Conservation (phyloP, 352 stramenopile genomes). For the Peronospora belbahrii region DNA sequence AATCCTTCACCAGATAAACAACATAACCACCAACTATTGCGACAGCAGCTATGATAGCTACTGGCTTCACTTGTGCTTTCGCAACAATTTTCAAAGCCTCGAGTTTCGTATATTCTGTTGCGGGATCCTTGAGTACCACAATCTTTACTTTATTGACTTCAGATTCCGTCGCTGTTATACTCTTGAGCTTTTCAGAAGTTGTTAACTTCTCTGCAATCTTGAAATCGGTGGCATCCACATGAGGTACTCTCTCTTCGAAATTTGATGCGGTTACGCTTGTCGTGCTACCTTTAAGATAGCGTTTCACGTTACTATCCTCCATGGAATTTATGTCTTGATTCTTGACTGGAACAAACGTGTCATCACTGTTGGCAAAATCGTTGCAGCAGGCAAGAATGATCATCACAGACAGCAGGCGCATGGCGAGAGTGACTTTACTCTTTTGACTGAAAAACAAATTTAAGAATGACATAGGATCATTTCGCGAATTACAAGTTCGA, state of each 20-base stretch:
- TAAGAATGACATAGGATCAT: not conserved
- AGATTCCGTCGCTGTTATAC: conserved; percentile 1
- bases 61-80: conserved; percentile 7
- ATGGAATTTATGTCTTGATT: not conserved
- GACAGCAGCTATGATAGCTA: conserved; percentile 11
- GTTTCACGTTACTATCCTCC: not conserved
- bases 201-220: not conserved
- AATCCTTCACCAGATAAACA: conserved; percentile 12
- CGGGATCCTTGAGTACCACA: not conserved
- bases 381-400: conserved; percentile 2
- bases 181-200: not conserved
- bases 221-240: not conserved
- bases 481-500: too few relatives aligned
- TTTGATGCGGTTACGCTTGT: not conserved
- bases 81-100: not conserved
- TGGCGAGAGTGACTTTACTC: not conserved
- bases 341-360: not conserved
- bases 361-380: not conserved
- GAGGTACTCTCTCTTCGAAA: conserved; percentile 1
- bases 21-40: conserved; percentile 11
- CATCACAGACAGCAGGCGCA: conserved; percentile 10
- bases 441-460: not conserved
- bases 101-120: not conserved
- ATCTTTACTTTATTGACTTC: not conserved
- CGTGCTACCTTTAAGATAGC: not conserved